Conservation (phyloP, 805 yeast genomes). For the Spencermartinsiella europaea region DNA sequence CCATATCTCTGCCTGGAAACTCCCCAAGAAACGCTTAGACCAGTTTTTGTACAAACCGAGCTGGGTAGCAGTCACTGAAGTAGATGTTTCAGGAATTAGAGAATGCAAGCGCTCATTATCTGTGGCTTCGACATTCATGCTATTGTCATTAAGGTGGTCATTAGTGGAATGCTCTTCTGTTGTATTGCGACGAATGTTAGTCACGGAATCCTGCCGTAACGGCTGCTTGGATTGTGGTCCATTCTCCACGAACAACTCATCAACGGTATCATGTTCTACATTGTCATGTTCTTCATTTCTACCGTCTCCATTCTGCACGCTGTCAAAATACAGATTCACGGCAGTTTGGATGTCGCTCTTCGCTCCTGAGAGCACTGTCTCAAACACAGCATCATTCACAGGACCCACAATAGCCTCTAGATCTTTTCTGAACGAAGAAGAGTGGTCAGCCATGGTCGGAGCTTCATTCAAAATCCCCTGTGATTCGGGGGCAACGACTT, state of each 20-base stretch:
- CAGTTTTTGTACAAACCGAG: conserved; percentile 13
- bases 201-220: neutral
- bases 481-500: no score
- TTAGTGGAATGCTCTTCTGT: neutral
- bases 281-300: neutral
- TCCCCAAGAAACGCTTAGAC: conserved; percentile 29
- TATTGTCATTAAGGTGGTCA: neutral
- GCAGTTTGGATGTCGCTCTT: conserved; percentile 25
- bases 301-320: neutral
- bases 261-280: neutral
- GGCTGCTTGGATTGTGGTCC: neutral
- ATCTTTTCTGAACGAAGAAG: conserved; percentile 12
- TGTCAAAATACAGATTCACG: conserved; percentile 26
- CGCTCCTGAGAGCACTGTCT: conserved; percentile 18
- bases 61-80: neutral
- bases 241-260: neutral
- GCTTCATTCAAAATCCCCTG: neutral
- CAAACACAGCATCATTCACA: conserved; percentile 15
- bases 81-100: neutral
- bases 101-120: neutral
- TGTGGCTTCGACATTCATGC: neutral
- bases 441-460: neutral
- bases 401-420: conserved; percentile 29
- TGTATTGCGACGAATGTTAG: neutral
- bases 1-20: conserved; percentile 35